phyloP scores from a whole-genome alignment of 805 yeast genomes.

The Yamadazyma ubonensis region DNA sequence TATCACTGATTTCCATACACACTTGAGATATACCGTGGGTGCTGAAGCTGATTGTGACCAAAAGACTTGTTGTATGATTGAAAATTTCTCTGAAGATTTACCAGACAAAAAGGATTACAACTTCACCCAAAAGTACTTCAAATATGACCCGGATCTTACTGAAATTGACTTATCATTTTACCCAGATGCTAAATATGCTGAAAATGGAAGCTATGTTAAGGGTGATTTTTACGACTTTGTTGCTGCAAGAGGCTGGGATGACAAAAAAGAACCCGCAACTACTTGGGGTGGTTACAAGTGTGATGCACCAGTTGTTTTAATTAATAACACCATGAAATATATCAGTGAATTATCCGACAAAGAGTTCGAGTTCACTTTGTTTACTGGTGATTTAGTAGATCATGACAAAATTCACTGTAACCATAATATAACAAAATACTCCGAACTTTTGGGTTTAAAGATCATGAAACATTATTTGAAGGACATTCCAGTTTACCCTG shows the following conservation, averaged over 20 bases:
- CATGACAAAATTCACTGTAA: constrained; percentile 56
- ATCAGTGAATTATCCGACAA: constrained; percentile 20
- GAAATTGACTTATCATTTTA: constrained; percentile 16
- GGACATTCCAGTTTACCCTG: constrained; percentile 57
- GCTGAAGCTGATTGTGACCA: constrained; percentile 56
- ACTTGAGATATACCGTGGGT: constrained; percentile 53
- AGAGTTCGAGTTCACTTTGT: constrained; percentile 58
- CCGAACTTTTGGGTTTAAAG: constrained; percentile 69
- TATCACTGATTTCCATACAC: constrained; percentile 64
- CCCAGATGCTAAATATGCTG: constrained; percentile 29
- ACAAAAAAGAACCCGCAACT: constrained; percentile 47
- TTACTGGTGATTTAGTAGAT: constrained; percentile 75
- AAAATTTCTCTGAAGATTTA: constrained; percentile 36
- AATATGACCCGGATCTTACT: not conserved
- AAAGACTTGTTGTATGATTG: constrained; percentile 61
- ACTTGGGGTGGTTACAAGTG: constrained; percentile 62
- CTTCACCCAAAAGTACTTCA: constrained; percentile 28
- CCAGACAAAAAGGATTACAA: constrained; percentile 23
- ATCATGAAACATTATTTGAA: constrained; percentile 53
- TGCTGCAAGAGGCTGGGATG: constrained; percentile 19
- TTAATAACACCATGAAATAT: constrained; percentile 53
- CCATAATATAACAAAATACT: constrained; percentile 63
- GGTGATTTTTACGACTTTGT: constrained; percentile 38
- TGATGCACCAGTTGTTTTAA: constrained; percentile 64
- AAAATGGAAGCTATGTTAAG: constrained; percentile 22